Evolutionary conservation across 192 early-diverging fungal genomes (phyloP).

Genomic region (Linnemannia zychae): DNA sequence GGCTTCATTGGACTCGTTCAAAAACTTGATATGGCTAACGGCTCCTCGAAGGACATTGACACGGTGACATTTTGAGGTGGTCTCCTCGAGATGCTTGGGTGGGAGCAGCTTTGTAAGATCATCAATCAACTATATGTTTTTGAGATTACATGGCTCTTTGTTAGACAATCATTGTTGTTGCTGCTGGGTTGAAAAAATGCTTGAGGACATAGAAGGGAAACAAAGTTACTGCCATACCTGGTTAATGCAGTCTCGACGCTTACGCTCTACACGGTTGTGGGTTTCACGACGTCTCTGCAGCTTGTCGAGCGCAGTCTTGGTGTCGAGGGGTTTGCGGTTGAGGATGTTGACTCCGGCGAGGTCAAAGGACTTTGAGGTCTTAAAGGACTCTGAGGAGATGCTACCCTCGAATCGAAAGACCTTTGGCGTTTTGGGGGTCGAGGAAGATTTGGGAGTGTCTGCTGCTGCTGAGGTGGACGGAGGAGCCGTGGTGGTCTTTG

Average conservation of each 20-base stretch:
- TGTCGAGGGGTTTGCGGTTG: slow-evolving; percentile 33
- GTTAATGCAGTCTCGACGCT: slow-evolving; percentile 82
- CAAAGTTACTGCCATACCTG: slow-evolving; percentile 19
- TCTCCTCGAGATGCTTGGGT: slow-evolving; percentile 31
- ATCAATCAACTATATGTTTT: slow-evolving; percentile 16
- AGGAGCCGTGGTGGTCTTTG: slow-evolving; percentile 7
- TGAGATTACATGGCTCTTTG: background rate
- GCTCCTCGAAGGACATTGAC: slow-evolving; percentile 51
- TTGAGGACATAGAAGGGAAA: background rate
- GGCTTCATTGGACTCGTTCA: slow-evolving; percentile 42
- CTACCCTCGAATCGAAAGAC: slow-evolving; percentile 52
- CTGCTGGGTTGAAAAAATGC: background rate
- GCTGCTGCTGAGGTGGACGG: background rate
- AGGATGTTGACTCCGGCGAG: slow-evolving; percentile 50
- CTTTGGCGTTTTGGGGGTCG: slow-evolving; percentile 25
- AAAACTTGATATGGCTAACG: slow-evolving; percentile 49
- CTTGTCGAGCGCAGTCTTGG: slow-evolving; percentile 29
- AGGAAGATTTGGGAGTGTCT: background rate
- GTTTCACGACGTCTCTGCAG: slow-evolving; percentile 78
- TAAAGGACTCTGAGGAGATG: slow-evolving; percentile 46
- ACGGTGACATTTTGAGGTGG: slow-evolving; percentile 39
- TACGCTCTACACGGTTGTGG: slow-evolving; percentile 82
- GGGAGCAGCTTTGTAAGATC: slow-evolving; percentile 30
- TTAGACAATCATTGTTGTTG: background rate
- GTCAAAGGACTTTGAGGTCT: slow-evolving; percentile 54